Evolutionary conservation across 352 stramenopile genomes (phyloP), one percentile per base, ranked within the genome.

Genomic region (Globisporangium solare): DNA sequence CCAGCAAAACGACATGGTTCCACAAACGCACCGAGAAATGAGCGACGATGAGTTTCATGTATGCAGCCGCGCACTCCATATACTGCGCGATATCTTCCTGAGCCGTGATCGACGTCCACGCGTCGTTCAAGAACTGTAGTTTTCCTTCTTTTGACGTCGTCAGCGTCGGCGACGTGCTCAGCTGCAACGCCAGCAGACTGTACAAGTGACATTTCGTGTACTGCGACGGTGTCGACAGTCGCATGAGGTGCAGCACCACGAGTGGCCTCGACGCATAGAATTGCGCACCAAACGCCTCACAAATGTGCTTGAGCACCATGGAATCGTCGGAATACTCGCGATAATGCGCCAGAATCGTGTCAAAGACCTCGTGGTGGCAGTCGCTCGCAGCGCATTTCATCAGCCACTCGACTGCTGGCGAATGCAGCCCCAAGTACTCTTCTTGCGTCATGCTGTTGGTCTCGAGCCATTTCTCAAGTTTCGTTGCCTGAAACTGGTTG

Each of bases 251-350:
- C 20, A 94, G 63, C 40, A 97, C 84, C 17, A 61, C 67, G 0
- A 70, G 56, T 5, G 81, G 76, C 20, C 83, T 70, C 14, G 70
- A 61, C 0, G 74, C 73, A 56, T 94, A 94, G 55, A 78, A 78
- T 21, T 68, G 59, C 0, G 74, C 66, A 14, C 75, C 69, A 66
- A 97, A 96, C 21, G 70, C 69, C 42, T 91, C 74, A 18, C 86
- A 84, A 10, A 97, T 67, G 55, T 96, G 86, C 56, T 92, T 87
- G 1, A 97, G 70, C 41, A 96, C 81, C 85, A 96, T 96, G n/a
- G 86, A 83, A 58, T 83, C 94, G 49, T 85, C 75, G 6, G 74
- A 89, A 59, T 89, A 92, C 45, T 94, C 70, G 24, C 83, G 75
- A 55, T 94, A 96, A 47, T 96, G 83, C 6, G 74, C 71, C 41